Evolutionary conservation across 2,329 filamentous ascomycete genomes (phyloP).

Genomic region (Akanthomyces lecanii): DNA sequence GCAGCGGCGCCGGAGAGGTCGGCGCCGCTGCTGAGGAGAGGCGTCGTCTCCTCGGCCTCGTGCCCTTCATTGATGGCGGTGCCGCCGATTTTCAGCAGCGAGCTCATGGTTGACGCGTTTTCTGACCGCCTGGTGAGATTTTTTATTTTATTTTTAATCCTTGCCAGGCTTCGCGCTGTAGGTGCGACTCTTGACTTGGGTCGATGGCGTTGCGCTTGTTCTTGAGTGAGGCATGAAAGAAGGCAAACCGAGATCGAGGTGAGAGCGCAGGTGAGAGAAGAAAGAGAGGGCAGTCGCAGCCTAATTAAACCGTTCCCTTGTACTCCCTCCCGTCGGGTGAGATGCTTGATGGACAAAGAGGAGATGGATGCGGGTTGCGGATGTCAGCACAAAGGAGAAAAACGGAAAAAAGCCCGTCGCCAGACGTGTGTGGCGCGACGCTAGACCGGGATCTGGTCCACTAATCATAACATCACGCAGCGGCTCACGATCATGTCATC

Average conservation of each 20-base stretch:
- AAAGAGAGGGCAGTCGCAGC: no score
- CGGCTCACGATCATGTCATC: no score
- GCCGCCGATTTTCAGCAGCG: not conserved
- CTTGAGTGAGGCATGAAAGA: no score
- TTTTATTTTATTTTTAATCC: no score
- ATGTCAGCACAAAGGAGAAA: not conserved
- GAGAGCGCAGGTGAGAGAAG: no score
- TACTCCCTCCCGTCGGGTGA: no score
- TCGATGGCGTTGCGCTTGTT: no score
- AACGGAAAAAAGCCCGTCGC: not conserved
- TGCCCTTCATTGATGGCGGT: not conserved
- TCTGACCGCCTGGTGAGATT: not conserved
- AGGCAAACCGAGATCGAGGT: no score
- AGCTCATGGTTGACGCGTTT: not conserved
- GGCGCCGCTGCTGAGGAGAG: not conserved
- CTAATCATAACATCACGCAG: not conserved
- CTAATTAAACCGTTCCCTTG: no score
- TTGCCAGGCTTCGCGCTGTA: no score
- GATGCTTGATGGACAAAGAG: not conserved
- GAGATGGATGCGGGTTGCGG: not conserved
- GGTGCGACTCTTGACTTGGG: no score
- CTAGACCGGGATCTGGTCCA: slow-evolving; percentile 2
- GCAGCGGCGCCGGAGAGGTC: not conserved
- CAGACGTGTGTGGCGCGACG: not conserved
- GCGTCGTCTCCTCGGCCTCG: slow-evolving; percentile 7